Evolutionary conservation across 1,284 basidiomycete species (phyloP).

Genomic region (Inonotus hispidus): DNA sequence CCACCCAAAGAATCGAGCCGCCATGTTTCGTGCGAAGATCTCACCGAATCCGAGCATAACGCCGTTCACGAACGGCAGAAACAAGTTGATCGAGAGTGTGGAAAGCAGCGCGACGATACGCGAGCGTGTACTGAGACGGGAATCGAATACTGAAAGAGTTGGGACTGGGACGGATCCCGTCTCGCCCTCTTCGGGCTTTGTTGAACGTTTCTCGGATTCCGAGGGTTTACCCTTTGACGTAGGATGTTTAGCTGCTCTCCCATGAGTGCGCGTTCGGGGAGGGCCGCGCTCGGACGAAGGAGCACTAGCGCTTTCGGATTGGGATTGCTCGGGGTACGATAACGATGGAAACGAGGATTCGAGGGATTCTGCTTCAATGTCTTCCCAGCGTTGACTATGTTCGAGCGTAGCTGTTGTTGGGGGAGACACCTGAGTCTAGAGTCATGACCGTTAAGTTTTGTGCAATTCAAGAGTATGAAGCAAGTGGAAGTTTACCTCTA

Average conservation of each 20-base stretch:
- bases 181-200: conserved; percentile 23
- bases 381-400: conserved; percentile 61
- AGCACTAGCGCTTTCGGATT: conserved; percentile 15
- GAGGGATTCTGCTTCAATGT: conserved; percentile 47
- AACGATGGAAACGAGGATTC: conserved; percentile 74
- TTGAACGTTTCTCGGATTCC: conserved; percentile 22
- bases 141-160: conserved; percentile 80
- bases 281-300: conserved; percentile 1
- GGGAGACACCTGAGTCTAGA: conserved; percentile 1
- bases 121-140: conserved; percentile 55
- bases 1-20: conserved; percentile 60
- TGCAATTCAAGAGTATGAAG: neutral
- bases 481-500: neutral
- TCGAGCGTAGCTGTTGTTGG: conserved; percentile 31
- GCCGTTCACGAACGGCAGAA: conserved; percentile 94
- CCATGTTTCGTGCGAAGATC: conserved; percentile 88
- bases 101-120: conserved; percentile 72
- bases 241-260: neutral
- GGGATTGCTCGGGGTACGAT: conserved; percentile 53
- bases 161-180: conserved; percentile 42
- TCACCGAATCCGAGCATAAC: conserved; percentile 99
- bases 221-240: conserved; percentile 20
- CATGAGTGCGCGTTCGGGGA: neutral
- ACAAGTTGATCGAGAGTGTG: conserved; percentile 85
- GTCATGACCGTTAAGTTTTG: too few species aligned